A percentile compares a stretch with the other conserved stretches of the same genome.
Conservation (phyloP, 1,284 basidiomycete genomes). For the Ceratobasidium sp. region DNA sequence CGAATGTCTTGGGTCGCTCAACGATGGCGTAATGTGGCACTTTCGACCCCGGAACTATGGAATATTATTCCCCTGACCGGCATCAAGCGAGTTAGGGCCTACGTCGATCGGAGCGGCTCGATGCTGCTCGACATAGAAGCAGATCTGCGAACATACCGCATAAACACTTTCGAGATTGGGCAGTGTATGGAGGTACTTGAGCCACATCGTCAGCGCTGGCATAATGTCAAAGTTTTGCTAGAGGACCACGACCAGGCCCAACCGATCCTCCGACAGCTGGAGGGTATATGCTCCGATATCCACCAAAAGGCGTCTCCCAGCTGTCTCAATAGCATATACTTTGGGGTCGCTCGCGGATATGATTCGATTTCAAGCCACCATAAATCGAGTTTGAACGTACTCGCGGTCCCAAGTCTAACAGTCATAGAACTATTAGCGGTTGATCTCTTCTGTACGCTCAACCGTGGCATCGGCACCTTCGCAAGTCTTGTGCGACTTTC, state of each 20-base stretch:
- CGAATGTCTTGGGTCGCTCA: constrained; percentile 33
- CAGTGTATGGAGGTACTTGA: constrained; percentile 1
- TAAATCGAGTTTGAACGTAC: background rate
- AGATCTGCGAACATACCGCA: constrained; percentile 22
- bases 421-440: constrained; percentile 18
- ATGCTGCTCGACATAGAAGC: constrained; percentile 24
- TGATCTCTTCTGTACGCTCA: background rate
- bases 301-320: background rate
- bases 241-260: constrained; percentile 34
- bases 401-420: background rate
- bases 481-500: constrained; percentile 7
- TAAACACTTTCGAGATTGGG: constrained; percentile 8
- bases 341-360: constrained; percentile 17
- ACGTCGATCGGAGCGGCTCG: constrained; percentile 17
- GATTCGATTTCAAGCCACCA: background rate
- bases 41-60: constrained; percentile 28
- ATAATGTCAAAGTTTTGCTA: constrained; percentile 17
- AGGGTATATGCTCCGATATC: constrained; percentile 10
- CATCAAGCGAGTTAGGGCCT: constrained; percentile 2
- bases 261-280: constrained; percentile 20
- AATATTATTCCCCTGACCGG: constrained; percentile 25
- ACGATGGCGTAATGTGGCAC: constrained; percentile 22
- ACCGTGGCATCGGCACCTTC: background rate
- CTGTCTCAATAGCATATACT: constrained; percentile 13
- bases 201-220: constrained; percentile 26